phyloP scores from a whole-genome alignment of 768 basidiomycete species.

The Amanita pallidorosea region DNA sequence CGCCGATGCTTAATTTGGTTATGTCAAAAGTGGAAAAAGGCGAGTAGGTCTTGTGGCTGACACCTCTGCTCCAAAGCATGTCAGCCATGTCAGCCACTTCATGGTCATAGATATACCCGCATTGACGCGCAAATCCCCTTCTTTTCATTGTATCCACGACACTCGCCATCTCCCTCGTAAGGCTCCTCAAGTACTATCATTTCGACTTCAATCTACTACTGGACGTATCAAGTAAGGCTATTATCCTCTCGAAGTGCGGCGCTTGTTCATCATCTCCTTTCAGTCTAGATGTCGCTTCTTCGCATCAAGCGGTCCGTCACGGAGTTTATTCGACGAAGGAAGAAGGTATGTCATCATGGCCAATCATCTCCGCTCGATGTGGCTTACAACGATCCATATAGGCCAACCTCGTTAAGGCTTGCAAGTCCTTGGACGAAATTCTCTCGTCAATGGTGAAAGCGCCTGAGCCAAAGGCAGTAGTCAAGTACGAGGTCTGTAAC shows the following conservation, averaged over 20 bases:
- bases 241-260: background rate
- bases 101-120: background rate
- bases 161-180: background rate
- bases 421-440: background rate
- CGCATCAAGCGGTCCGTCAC: constrained; percentile 4
- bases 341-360: constrained; percentile 4
- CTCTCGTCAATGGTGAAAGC: background rate
- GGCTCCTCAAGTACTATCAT: background rate
- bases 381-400: background rate
- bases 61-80: background rate
- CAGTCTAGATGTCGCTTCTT: constrained; percentile 1
- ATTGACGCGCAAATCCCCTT: background rate
- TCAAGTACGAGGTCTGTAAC: background rate
- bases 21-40: background rate
- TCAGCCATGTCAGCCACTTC: constrained; percentile 4
- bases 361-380: background rate
- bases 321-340: constrained; percentile 5
- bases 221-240: background rate
- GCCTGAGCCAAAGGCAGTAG: background rate
- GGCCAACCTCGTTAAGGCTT: background rate
- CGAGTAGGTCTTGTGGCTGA: constrained; percentile 5
- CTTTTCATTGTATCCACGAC: background rate
- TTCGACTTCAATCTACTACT: background rate
- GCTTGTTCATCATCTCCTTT: background rate
- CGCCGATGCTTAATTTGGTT: background rate